A percentile compares a stretch with the other conserved stretches of the same genome.
Evolutionary conservation across 345 rosid species (phyloP).

Genomic region (Melaleuca alternifolia): DNA sequence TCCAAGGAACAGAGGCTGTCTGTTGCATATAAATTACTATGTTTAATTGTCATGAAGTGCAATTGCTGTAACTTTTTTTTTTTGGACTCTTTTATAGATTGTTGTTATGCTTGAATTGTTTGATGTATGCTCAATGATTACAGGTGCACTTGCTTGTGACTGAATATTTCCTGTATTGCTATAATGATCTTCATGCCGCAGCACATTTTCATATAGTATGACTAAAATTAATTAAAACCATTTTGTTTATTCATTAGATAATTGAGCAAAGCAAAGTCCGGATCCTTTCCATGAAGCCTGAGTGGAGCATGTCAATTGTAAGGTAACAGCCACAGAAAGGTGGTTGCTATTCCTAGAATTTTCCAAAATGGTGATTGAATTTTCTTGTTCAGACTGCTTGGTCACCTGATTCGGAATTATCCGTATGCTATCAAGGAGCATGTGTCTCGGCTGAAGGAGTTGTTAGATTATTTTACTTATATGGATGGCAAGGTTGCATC

Average conservation of each 20-base stretch:
- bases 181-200: neutral
- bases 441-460: slow-evolving; percentile 63
- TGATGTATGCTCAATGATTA: neutral
- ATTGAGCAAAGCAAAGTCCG: slow-evolving; percentile 75
- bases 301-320: slow-evolving; percentile 43
- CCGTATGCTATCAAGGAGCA: slow-evolving; percentile 58
- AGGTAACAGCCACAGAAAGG: slow-evolving; percentile 26
- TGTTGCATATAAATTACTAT: neutral
- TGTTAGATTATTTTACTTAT: slow-evolving; percentile 72
- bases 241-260: slow-evolving; percentile 30
- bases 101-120: neutral
- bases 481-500: slow-evolving; percentile 53
- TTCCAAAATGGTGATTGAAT: neutral
- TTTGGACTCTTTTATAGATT: neutral
- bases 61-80: neutral
- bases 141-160: neutral
- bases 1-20: neutral
- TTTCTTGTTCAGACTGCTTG: slow-evolving; percentile 47
- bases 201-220: neutral
- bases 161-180: neutral
- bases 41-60: neutral
- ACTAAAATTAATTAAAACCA: neutral
- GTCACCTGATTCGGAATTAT: slow-evolving; percentile 40
- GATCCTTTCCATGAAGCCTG: slow-evolving; percentile 66
- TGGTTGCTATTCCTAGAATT: neutral